Conservation (phyloP, 352 stramenopile genomes). For the Globisporangium megalacanthum region DNA sequence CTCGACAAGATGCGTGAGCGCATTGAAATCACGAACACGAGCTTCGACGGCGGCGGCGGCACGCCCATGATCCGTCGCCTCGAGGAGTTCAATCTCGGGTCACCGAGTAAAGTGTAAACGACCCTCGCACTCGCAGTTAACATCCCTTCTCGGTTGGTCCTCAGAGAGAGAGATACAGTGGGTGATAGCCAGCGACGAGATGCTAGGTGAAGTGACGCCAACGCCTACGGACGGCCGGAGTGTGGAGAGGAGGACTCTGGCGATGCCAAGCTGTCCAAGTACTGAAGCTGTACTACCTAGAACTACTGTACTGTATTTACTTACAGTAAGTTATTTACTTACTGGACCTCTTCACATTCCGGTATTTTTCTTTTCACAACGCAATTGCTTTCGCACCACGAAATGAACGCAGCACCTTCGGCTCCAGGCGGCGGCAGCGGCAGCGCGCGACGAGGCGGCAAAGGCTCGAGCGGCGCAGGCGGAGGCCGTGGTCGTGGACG, state of each 20-base stretch:
- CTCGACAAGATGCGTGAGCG: conserved; percentile 93
- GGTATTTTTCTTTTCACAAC: too few relatives aligned
- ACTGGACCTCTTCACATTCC: too few relatives aligned
- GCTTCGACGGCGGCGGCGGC: conserved; percentile 77
- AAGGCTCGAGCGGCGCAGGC: neutral
- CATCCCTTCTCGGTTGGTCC: too few relatives aligned
- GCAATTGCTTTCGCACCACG: too few relatives aligned
- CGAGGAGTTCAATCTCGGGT: conserved; percentile 80
- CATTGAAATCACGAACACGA: conserved; percentile 91
- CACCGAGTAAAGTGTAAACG: conserved; percentile 17
- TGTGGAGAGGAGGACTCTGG: conserved; percentile 38
- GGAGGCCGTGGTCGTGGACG: conserved; percentile 4
- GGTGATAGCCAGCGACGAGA: too few relatives aligned
- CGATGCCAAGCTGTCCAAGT: conserved; percentile 27
- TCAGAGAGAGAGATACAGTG: too few relatives aligned
- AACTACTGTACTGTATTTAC: neutral
- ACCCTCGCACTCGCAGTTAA: conserved; percentile 11
- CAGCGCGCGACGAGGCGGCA: neutral
- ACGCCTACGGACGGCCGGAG: conserved; percentile 8
- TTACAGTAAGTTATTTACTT: too few relatives aligned
- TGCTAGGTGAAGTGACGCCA: conserved; percentile 1
- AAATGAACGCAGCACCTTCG: neutral
- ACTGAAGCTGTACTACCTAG: neutral
- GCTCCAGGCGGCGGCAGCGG: conserved; percentile 1
- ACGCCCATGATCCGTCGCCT: conserved; percentile 78